These are phyloP conservation scores for Mycena vitilis DNA, from an alignment of 768 basidiomycete species.

Conservation along the genomic window DNA sequence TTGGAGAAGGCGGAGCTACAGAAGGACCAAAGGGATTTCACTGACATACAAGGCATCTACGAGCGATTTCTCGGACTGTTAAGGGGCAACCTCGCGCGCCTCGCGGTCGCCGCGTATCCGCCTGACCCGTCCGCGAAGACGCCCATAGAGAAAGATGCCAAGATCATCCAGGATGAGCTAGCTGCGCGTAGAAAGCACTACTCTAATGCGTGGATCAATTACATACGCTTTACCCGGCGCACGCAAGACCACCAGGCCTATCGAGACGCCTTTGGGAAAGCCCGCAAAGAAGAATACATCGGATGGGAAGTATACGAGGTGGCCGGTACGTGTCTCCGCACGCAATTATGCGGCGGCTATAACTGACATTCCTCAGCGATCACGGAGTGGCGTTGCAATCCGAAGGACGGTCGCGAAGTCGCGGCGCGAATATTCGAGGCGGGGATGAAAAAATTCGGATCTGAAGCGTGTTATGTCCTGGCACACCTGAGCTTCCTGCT, in stretches of 20 bases:
- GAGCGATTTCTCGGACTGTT: conserved; percentile 79
- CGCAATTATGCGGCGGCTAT: background rate
- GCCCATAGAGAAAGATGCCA: background rate
- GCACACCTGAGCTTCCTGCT: conserved; percentile 94
- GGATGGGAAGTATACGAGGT: conserved; percentile 97
- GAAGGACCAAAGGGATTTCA: conserved; percentile 64
- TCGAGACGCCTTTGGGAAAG: conserved; percentile 82
- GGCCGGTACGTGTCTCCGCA: conserved; percentile 67
- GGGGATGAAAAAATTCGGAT: conserved; percentile 88
- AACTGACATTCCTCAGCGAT: no score
- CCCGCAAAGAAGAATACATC: conserved; percentile 78
- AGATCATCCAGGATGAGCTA: conserved; percentile 51
- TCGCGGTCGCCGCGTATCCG: conserved; percentile 55
- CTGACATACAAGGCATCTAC: conserved; percentile 78
- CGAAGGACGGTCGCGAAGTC: conserved; percentile 72
- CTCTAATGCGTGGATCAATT: conserved; percentile 86
- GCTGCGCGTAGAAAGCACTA: conserved; percentile 74
- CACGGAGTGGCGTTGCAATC: conserved; percentile 92
- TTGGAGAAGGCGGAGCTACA: conserved; percentile 60
- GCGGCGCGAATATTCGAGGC: conserved; percentile 95
- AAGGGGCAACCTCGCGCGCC: conserved; percentile 70
- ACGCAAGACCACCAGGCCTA: conserved; percentile 88
- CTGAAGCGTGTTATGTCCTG: conserved; percentile 87
- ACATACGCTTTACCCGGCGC: conserved; percentile 92
- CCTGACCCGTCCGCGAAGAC: conserved; percentile 2